Conservation (phyloP, 768 basidiomycete species). For the Panus rudis region DNA sequence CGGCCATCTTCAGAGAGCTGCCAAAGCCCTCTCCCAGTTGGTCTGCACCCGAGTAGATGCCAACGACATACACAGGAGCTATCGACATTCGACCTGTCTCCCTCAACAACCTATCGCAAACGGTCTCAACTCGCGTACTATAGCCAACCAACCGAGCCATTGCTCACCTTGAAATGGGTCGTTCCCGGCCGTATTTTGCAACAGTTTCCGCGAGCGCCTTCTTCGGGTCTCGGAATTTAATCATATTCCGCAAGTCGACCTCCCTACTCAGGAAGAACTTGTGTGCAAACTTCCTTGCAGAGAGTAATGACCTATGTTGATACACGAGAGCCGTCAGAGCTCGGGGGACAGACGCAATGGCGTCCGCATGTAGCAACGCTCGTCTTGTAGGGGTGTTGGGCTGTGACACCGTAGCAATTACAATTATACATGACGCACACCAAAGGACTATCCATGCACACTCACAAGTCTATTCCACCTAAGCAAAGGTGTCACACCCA, state of each 20-base stretch:
- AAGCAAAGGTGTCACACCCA: conserved; percentile 70
- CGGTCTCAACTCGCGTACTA: conserved; percentile 4
- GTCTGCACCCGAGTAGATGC: conserved; percentile 76
- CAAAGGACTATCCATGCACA: conserved; percentile 9
- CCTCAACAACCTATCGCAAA: conserved; percentile 70
- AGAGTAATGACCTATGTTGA: conserved; percentile 75
- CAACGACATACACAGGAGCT: conserved; percentile 93
- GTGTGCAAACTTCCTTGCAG: conserved; percentile 86
- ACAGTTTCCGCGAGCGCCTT: conserved; percentile 69
- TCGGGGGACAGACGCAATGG: conserved; percentile 80
- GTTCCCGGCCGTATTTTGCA: conserved; percentile 56
- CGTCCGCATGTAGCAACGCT: conserved; percentile 71
- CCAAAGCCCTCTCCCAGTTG: conserved; percentile 95
- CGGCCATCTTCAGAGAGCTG: conserved; percentile 88
- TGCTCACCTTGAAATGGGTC: conserved; percentile 61
- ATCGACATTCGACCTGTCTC: conserved; percentile 90
- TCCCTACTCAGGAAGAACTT: conserved; percentile 83
- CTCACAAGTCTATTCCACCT: conserved; percentile 77
- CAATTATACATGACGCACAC: background rate
- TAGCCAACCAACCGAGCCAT: too few species aligned
- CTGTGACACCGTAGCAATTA: conserved; percentile 22
- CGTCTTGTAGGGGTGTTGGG: conserved; percentile 40
- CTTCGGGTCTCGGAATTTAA: conserved; percentile 82
- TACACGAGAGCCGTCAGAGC: conserved; percentile 86
- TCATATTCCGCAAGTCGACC: conserved; percentile 70